Evolutionary conservation across 257 asterid genomes (phyloP), one percentile per base, ranked within the genome.

Genomic region (Oldenlandia corymbosa): DNA sequence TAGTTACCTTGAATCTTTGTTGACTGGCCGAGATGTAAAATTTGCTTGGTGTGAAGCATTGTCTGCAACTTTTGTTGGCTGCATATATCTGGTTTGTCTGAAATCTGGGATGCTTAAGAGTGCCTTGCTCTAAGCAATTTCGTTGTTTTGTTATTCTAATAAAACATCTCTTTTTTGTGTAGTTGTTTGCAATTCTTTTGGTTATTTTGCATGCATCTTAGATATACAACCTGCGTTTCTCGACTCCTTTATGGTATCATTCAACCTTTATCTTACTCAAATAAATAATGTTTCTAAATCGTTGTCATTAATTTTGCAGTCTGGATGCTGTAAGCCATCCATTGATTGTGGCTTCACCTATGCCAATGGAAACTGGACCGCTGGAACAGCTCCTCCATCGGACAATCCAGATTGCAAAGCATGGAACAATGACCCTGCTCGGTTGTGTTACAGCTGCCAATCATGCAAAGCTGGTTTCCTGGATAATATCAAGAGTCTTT

Each of bases 321-420:
- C 99, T 42, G 99, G 99, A 56, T 92, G 99, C 86, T 92, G 97
- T 65, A 92, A 92, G 78, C 99, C 99, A 37, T 76, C 99, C 0
- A 50, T 72, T 10, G 86, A 75, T 67, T 92, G 99, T 75, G 76
- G 78, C 53, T 92, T 89, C 70, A 47, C 28, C 42, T 92, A 89
- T 2, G 83, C 81, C 8, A 78, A 75, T 76, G 97, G 97, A 2
- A 89, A 82, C 75, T 92, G 99, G 99, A 85, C 85, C 7, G 70
- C 5, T 4, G 10, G 69, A 20, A 0, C 68, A 0, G 45, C 65
- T 36, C 14, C 79, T 27, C 7, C 78, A 3, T 0, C 10, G 7
- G 5, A 10, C 12, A 89, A 89, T 66, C 81, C 79, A 2, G 99
- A 92, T 70, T 92, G 99, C 66, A 0, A 0, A 0, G 11, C 10